phyloP scores from a whole-genome alignment of 2,329 filamentous ascomycete genomes.

The Phoma sp. region DNA sequence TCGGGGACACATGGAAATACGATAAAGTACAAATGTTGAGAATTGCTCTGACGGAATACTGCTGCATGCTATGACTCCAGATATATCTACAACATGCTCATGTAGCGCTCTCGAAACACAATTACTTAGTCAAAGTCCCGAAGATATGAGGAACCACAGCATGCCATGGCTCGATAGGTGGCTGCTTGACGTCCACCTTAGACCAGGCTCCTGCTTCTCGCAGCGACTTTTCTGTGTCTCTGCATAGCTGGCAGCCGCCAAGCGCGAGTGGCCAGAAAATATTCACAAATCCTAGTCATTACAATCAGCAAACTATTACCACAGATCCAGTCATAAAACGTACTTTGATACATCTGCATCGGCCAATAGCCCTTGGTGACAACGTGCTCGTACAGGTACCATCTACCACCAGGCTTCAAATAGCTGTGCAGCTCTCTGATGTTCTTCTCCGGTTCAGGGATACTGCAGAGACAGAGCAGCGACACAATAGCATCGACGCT shows the following conservation, averaged over 20 bases:
- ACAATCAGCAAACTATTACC: not conserved
- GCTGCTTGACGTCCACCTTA: constrained; percentile 21
- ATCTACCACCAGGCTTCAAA: constrained; percentile 22
- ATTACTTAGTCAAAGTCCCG: constrained; percentile 21
- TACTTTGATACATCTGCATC: constrained; percentile 28
- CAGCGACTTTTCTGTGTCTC: constrained; percentile 19
- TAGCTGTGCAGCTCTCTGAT: constrained; percentile 23
- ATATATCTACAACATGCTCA: no score
- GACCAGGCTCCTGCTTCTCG: constrained; percentile 22
- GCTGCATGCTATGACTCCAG: no score
- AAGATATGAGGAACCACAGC: constrained; percentile 21
- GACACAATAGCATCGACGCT: constrained; percentile 26
- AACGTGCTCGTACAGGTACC: constrained; percentile 29
- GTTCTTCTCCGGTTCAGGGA: constrained; percentile 26
- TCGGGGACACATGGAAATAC: no score
- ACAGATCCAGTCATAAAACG: not conserved
- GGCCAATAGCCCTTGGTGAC: constrained; percentile 8
- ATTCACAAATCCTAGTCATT: constrained; percentile 17
- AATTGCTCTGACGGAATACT: no score
- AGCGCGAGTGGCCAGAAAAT: constrained; percentile 23
- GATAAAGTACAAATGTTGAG: no score
- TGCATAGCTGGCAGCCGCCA: constrained; percentile 25
- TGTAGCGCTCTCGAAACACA: no score
- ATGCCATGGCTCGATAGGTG: constrained; percentile 22
- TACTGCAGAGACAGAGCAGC: constrained; percentile 25